phyloP scores from a whole-genome alignment of 2,329 filamentous ascomycete genomes.

The Raffaelea albimanens region DNA sequence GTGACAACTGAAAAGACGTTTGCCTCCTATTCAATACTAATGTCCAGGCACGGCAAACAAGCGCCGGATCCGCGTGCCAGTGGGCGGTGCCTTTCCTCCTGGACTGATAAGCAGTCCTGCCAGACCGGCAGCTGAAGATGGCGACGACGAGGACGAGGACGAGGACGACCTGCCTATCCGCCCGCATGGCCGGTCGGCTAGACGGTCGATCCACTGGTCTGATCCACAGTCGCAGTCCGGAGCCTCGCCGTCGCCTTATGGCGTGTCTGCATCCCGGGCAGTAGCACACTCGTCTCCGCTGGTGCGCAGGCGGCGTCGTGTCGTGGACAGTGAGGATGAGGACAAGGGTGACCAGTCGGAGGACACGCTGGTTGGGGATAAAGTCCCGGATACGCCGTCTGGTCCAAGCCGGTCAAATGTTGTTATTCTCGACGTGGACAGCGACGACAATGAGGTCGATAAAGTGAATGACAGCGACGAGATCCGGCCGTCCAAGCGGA shows the following conservation, averaged over 20 bases:
- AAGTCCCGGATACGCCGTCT: not conserved
- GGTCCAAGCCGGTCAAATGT: not conserved
- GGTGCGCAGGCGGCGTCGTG: not conserved
- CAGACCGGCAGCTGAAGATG: not conserved
- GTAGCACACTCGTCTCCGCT: not conserved
- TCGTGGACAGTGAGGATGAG: not conserved
- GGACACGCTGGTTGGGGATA: not conserved
- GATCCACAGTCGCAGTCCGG: not conserved
- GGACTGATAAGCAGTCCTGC: no score
- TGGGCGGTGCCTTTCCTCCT: no score
- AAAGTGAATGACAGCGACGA: not conserved
- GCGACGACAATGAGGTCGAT: not conserved
- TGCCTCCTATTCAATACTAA: no score
- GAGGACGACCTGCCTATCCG: conserved; percentile 7
- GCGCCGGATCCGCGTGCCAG: no score
- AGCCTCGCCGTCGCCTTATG: not conserved
- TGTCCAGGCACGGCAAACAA: no score
- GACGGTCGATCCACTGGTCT: not conserved
- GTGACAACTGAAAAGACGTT: not conserved
- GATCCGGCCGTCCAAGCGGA: conserved; percentile 7
- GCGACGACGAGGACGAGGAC: not conserved
- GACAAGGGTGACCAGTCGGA: not conserved
- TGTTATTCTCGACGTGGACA: not conserved
- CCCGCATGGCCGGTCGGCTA: not conserved
- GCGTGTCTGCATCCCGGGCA: not conserved